Evolutionary conservation across 2,329 filamentous ascomycete species (phyloP), one percentile per base, ranked within the genome.

Genomic region (Bipolaris zeicola): DNA sequence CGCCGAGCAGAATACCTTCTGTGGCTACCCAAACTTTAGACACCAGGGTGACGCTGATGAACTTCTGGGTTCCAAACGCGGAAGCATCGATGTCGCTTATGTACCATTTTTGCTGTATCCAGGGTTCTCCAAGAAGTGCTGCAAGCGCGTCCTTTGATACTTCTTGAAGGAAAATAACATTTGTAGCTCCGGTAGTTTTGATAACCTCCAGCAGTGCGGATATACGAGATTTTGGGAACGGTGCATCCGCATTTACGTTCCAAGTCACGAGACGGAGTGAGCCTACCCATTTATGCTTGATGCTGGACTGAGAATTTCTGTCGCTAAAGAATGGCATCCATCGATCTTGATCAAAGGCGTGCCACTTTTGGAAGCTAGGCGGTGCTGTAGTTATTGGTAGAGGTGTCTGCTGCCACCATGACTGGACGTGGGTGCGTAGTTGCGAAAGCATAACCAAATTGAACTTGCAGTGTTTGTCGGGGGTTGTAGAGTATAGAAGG

Each of bases 331-430:
- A 31, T 14, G 47, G 42, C 3, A 42, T 24, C 53, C 48, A 55
- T 3, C 6, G 36, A 6, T 22, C n/a, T 42, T 36, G 34, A 7
- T 52, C 20, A 37, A 47, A 51, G 6, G 8, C 2, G n/a, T 55
- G 28, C 53, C 47, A 55, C 26, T 34, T 42, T 26, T 52, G 53
- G 22, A 55, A 55, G 13, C n/a, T 46, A 22, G 53, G 47, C n/a
- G 41, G 22, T 28, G 41, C n/a, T 45, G 26, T 39, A 6, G 11
- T 46, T 37, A n/a, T 18, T 43, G 48, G 53, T 11, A 56, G 41
- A 22, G 53, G 53, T 24, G 28, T 52, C 42, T 56, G 36, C 3
- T 52, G 47, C 53, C 48, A 56, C 48, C 48, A 56, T 37, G 53
- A 47, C 36, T 37, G 16, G 13, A 56, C 37, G 18, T 47, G 8